A percentile compares a stretch with the other conserved stretches of the same genome.
Conservation (phyloP, 163 green algal genomes). For the Trebouxia gelatinosa region DNA sequence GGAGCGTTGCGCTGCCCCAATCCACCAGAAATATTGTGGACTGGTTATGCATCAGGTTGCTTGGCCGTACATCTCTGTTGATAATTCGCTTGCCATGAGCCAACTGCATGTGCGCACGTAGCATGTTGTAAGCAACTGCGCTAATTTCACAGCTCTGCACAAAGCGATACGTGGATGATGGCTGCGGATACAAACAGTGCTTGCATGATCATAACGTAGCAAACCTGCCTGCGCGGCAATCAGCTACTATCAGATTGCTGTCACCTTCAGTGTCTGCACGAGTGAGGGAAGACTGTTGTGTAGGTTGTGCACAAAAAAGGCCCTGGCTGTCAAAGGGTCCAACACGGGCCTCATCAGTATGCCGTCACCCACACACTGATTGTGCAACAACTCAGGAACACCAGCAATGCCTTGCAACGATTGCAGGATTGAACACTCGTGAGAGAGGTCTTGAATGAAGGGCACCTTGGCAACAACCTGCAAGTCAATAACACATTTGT, state of each 20-base stretch:
- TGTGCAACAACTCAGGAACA: neutral
- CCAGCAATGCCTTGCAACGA: conserved; percentile 10
- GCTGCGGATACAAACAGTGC: neutral
- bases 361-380: conserved; percentile 7
- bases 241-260: conserved; percentile 5
- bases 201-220: conserved; percentile 17
- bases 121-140: neutral
- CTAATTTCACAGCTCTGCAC: conserved; percentile 7
- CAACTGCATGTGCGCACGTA: neutral
- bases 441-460: conserved; percentile 1
- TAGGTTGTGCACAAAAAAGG: conserved; percentile 24
- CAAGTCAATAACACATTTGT: no score
- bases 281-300: conserved; percentile 22
- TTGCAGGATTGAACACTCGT: conserved; percentile 12
- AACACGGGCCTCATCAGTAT: conserved; percentile 12
- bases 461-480: conserved; percentile 16
- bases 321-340: conserved; percentile 14
- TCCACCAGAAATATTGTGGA: conserved; percentile 29
- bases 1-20: conserved; percentile 30
- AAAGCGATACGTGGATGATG: conserved; percentile 13
- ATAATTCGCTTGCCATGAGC: conserved; percentile 23
- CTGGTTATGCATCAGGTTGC: conserved; percentile 20
- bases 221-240: conserved; percentile 7
- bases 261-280: conserved; percentile 21
- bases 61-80: conserved; percentile 28